Conservation (phyloP, 2,329 filamentous ascomycete species). For the Cladosporium sp. region DNA sequence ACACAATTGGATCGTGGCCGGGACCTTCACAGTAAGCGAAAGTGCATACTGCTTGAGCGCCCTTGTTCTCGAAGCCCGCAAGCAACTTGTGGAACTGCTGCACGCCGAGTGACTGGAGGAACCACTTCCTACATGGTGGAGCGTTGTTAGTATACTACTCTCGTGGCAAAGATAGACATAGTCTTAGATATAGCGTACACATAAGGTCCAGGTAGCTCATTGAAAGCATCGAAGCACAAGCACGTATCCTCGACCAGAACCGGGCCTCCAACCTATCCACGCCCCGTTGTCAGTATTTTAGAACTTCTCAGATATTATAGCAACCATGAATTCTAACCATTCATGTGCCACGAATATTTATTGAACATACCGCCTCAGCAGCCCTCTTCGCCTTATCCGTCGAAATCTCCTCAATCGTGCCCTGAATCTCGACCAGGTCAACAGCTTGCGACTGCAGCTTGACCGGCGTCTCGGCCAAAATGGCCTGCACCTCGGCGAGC, state of each 20-base stretch:
- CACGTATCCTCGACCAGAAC: slow-evolving; percentile 96
- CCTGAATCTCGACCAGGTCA: slow-evolving; percentile 88
- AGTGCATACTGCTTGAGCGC: slow-evolving; percentile 89
- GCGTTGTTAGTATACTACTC: neutral
- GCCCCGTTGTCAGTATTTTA: neutral
- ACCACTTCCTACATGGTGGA: slow-evolving; percentile 74
- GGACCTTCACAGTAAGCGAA: slow-evolving; percentile 90
- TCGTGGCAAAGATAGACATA: neutral
- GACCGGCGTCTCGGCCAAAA: slow-evolving; percentile 71
- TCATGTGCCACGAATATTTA: neutral
- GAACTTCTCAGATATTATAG: neutral
- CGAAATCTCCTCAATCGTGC: slow-evolving; percentile 88
- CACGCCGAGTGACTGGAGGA: slow-evolving; percentile 80
- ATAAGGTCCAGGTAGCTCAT: slow-evolving; percentile 91
- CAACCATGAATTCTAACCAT: neutral
- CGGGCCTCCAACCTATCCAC: slow-evolving; percentile 71
- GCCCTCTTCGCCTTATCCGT: slow-evolving; percentile 82
- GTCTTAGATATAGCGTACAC: slow-evolving; percentile 63
- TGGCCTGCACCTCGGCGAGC: slow-evolving; percentile 82
- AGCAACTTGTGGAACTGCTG: slow-evolving; percentile 87
- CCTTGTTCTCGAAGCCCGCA: slow-evolving; percentile 85
- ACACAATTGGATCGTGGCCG: slow-evolving; percentile 79
- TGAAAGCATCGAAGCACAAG: slow-evolving; percentile 86
- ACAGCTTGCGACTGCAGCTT: slow-evolving; percentile 72
- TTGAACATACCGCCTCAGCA: slow-evolving; percentile 66